A percentile compares a stretch with the other conserved stretches of the same genome.
phyloP scores from a whole-genome alignment of 2,329 filamentous ascomycete species.

The Nannizziopsis barbatae region DNA sequence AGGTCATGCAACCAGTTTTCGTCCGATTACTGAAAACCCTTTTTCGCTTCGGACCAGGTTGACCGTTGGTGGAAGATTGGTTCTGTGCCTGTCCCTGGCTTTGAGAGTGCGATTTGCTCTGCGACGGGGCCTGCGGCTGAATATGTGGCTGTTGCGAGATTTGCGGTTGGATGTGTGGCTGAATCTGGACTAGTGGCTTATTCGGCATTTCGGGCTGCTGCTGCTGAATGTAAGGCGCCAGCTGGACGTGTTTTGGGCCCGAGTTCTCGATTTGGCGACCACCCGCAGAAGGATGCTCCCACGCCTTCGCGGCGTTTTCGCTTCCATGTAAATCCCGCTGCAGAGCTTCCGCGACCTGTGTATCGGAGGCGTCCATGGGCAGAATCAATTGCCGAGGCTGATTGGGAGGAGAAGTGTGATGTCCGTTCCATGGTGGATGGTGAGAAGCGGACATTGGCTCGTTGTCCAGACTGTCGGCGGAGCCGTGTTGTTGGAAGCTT shows the following conservation, averaged over 20 bases:
- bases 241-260: conserved; percentile 24
- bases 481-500: conserved; percentile 3
- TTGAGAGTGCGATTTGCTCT: conserved; percentile 8
- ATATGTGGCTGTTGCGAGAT: conserved; percentile 3
- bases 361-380: conserved; percentile 37
- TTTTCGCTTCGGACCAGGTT: conserved; percentile 34
- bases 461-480: conserved; percentile 16
- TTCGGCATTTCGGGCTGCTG: conserved; percentile 1
- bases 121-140: conserved; percentile 4
- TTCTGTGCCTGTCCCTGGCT: conserved; percentile 4
- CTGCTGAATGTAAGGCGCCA: not conserved
- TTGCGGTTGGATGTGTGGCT: conserved; percentile 1
- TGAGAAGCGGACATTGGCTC: conserved; percentile 21
- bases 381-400: conserved; percentile 38
- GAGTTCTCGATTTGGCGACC: conserved; percentile 30
- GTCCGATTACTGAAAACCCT: conserved; percentile 78
- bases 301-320: conserved; percentile 26
- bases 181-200: conserved; percentile 9
- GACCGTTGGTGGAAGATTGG: conserved; percentile 16
- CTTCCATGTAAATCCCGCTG: conserved; percentile 40
- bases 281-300: conserved; percentile 20
- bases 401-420: conserved; percentile 33
- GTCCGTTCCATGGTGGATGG: conserved; percentile 28
- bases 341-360: conserved; percentile 42
- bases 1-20: conserved; percentile 91